These are phyloP conservation scores for Cyberlindnera maclurae DNA, from an alignment of 805 yeast species.

Conservation along the genomic window DNA sequence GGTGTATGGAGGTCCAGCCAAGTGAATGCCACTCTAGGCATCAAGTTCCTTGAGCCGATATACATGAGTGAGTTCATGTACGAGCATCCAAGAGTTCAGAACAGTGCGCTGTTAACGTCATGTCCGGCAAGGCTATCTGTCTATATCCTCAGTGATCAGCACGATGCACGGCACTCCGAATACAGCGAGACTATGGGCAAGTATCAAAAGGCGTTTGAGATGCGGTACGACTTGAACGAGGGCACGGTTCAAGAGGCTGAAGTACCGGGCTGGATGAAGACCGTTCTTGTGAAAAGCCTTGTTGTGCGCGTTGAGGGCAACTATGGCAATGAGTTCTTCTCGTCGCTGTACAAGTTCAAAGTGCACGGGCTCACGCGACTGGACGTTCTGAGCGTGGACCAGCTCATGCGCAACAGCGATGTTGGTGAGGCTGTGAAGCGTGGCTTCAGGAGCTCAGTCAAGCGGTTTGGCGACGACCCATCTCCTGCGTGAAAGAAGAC, in stretches of 20 bases:
- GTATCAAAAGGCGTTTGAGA: constrained; percentile 8
- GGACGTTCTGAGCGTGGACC: constrained; percentile 22
- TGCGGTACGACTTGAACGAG: constrained; percentile 10
- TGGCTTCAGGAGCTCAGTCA: constrained; percentile 5
- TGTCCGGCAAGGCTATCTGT: constrained; percentile 31
- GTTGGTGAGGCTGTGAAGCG: constrained; percentile 11
- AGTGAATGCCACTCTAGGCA: constrained; percentile 21
- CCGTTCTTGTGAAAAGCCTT: constrained; percentile 27
- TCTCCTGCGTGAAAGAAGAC: too few relatives aligned
- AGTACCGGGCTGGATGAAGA: constrained; percentile 27
- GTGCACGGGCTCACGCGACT: constrained; percentile 36
- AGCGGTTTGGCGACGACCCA: constrained; percentile 3
- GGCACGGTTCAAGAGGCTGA: constrained; percentile 22
- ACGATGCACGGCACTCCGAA: neutral
- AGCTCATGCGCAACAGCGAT: constrained; percentile 11
- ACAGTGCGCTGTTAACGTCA: constrained; percentile 31
- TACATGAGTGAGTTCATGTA: constrained; percentile 30
- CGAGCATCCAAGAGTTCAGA: constrained; percentile 30
- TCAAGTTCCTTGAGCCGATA: constrained; percentile 32
- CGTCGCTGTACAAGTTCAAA: constrained; percentile 31
- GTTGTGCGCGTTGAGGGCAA: constrained; percentile 27
- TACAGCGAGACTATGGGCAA: neutral
- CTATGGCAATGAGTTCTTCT: constrained; percentile 30
- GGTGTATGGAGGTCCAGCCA: constrained; percentile 21
- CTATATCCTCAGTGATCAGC: constrained; percentile 11